These are phyloP conservation scores for Strobilomyces confusus DNA, from an alignment of 768 basidiomycete genomes.

Conservation along the genomic window DNA sequence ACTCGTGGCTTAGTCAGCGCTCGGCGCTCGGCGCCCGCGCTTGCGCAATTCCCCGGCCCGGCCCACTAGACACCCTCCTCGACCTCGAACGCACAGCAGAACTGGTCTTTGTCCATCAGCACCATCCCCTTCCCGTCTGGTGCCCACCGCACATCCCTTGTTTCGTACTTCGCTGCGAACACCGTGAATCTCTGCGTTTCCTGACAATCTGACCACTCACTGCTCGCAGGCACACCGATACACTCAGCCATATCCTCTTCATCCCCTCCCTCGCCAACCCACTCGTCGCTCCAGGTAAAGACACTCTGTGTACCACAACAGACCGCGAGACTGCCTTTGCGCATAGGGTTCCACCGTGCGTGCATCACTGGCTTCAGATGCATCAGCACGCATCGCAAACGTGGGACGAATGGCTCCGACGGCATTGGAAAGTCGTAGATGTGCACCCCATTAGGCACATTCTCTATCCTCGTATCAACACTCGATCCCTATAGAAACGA, in stretches of 20 bases:
- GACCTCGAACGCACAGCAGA: conserved; percentile 86
- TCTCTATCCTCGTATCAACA: conserved; percentile 40
- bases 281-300: conserved; percentile 83
- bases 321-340: conserved; percentile 63
- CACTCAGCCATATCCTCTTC: conserved; percentile 85
- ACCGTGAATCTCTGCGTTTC: background rate
- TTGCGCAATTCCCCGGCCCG: conserved; percentile 2
- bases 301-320: conserved; percentile 66
- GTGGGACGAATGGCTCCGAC: conserved; percentile 53
- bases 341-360: conserved; percentile 81
- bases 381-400: conserved; percentile 60
- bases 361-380: conserved; percentile 61
- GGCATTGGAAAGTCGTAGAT: conserved; percentile 70
- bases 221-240: conserved; percentile 83
- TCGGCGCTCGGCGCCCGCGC: background rate
- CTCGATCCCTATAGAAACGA: background rate
- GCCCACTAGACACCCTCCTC: conserved; percentile 34
- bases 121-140: conserved; percentile 83
- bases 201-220: conserved; percentile 29
- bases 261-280: conserved; percentile 55
- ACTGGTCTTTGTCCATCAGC: conserved; percentile 70
- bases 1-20: conserved; percentile 20
- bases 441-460: conserved; percentile 57
- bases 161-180: conserved; percentile 61
- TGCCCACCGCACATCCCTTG: conserved; percentile 70